Evolutionary conservation across 305 asterid genomes (phyloP).

Genomic region (Solanum hybrid): DNA sequence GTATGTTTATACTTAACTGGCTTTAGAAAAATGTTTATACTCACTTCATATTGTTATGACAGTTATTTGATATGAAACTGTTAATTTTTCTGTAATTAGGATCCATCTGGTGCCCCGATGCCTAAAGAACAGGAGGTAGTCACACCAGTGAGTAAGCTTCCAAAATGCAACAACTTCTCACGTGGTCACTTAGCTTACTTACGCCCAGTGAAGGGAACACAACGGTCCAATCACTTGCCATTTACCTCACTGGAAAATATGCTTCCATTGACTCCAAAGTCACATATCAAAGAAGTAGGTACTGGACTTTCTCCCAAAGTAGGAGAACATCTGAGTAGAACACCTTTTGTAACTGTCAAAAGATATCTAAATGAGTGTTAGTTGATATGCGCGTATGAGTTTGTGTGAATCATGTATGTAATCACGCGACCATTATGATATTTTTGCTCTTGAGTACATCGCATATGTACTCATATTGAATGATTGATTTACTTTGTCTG

Average conservation of each 20-base stretch:
- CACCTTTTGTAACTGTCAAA: constrained; percentile 35
- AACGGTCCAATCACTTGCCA: constrained; percentile 19
- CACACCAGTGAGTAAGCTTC: constrained; percentile 41
- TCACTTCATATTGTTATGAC: not conserved
- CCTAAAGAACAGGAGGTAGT: constrained; percentile 52
- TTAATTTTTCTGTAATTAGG: constrained; percentile 8
- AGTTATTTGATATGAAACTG: not conserved
- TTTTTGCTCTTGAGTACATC: constrained; percentile 12
- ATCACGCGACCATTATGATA: not conserved
- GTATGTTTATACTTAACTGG: constrained; percentile 16
- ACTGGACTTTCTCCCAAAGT: constrained; percentile 19
- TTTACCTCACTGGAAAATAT: constrained; percentile 35
- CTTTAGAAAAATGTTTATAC: not conserved
- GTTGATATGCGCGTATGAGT: constrained; percentile 8
- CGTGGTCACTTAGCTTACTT: constrained; percentile 54
- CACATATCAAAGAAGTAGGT: constrained; percentile 7
- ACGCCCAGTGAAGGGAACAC: constrained; percentile 38
- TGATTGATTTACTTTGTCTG: not conserved
- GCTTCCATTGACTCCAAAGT: constrained; percentile 23
- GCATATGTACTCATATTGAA: constrained; percentile 3
- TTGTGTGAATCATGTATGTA: not conserved
- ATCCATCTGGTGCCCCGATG: constrained; percentile 57
- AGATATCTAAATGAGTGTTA: constrained; percentile 5
- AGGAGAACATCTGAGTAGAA: constrained; percentile 22
- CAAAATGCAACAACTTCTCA: constrained; percentile 49